Evolutionary conservation across 768 basidiomycete species (phyloP), one percentile per base, ranked within the genome.

Genomic region (Lentinula aciculospora): DNA sequence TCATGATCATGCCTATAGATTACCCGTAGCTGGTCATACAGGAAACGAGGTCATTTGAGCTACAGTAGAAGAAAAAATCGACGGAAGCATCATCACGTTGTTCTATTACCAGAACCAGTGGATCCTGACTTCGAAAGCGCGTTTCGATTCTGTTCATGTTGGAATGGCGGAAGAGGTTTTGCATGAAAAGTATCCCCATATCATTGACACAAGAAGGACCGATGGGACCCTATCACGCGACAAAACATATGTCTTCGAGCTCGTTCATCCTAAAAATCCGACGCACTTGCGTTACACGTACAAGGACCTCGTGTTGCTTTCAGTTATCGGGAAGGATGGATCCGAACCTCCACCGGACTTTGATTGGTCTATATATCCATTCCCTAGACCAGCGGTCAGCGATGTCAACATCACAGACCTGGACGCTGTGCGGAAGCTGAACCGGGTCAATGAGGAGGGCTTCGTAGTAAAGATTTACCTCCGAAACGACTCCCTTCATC

Each of bases 51-150:
- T 53, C 23, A 37, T 58, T 6, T 19, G 12, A 25, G n/a, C 36
- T 21, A 40, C n/a, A 17, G 58, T 58, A 36, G 60, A 61, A 29
- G 60, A 61, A 49, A 61, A 61, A 46, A 39, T 61, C 12, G 60
- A 61, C 51, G 60, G 60, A 25, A 61, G 60, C 51, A 61, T 61
- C 25, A 53, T 55, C 50, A 58, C 58, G 15, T 17, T 61, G 36
- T 61, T 61, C 27, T 54, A 42, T 48, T 61, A 61, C 31, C 57
- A 21, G 4, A 49, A 51, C 12, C 34, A 61, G 27, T 61, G 60
- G 60, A 53, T 39, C 9, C 21, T 39, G 23, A 53, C 51, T 15
- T 59, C 58, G 42, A 61, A 61, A 49, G 19, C 57, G 21, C 48
- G 48, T 46, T 61, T 61, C 44, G 37, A 44, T 6, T 40, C 58